Conservation (phyloP, 257 asterid species). For the Gentiana dahurica region DNA sequence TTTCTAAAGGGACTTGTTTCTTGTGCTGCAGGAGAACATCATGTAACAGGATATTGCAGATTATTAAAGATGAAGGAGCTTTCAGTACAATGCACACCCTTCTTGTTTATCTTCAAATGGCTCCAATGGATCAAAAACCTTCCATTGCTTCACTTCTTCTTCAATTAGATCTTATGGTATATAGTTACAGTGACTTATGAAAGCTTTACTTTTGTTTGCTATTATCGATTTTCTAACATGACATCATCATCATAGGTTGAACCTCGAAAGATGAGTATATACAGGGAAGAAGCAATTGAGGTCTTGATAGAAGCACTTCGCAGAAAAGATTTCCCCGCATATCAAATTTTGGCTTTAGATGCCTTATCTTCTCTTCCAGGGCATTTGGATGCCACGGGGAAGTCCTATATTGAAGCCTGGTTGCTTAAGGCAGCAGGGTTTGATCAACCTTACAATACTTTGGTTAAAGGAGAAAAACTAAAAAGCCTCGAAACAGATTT, state of each 20-base stretch:
- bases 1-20: background rate
- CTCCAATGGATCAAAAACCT: conserved; percentile 74
- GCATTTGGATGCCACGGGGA: conserved; percentile 30
- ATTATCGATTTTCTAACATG: background rate
- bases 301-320: conserved; percentile 58
- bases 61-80: conserved; percentile 73
- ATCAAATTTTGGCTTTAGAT: conserved; percentile 53
- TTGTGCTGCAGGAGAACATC: conserved; percentile 36
- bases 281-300: conserved; percentile 78
- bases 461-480: conserved; percentile 29
- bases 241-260: conserved; percentile 26
- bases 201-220: background rate
- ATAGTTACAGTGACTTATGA: conserved; percentile 9
- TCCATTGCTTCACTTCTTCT: conserved; percentile 67
- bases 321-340: conserved; percentile 55
- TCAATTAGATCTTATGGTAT: conserved; percentile 75
- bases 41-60: conserved; percentile 53
- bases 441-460: conserved; percentile 32
- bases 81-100: conserved; percentile 72
- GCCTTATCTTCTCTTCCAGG: conserved; percentile 57
- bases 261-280: conserved; percentile 79
- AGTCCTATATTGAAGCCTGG: conserved; percentile 49
- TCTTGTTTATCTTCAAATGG: conserved; percentile 67
- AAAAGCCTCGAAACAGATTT: conserved; percentile 22
- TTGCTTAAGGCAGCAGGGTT: conserved; percentile 58